Evolutionary conservation across 2,329 filamentous ascomycete genomes (phyloP), one percentile per base, ranked within the genome.

Genomic region (Microsporum ferrugineum): DNA sequence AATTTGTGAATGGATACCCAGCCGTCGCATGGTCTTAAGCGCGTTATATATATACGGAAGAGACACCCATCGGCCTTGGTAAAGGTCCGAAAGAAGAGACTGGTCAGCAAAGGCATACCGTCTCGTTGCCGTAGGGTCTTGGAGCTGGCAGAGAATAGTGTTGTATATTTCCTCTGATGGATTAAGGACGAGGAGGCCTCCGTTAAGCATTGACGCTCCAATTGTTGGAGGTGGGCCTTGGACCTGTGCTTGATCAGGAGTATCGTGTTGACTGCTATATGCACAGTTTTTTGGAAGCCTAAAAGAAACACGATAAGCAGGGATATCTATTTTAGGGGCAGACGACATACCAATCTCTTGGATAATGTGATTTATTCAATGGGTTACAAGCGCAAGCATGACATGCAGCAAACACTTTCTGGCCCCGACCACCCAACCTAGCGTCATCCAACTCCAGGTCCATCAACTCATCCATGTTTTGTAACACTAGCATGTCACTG

Each of bases 381-480:
- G 90, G 89, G 75, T 95, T 95, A 77, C 90, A 95, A 17, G 90
- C 85, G 74, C 90, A 95, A 3, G 90, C 90, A 74, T 92, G 89
- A 65, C 85, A 84, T 3, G 89, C 89, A 0, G 89, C 90, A 73
- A 95, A 92, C 38, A 95, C 88, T 51, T 82, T 80, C 51, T 79
- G 71, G 27, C 87, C 84, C 17, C 75, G 76, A 8, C 68, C 84
- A 1, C 68, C 76, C 62, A 78, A 62, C 47, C 75, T 76, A 0
- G 82, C 77, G 23, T 76, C 70, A 72, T 92, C 88, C 53, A 95
- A 82, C 63, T 83, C 77, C 57, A 95, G 68, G n/a, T 89, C 84
- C 89, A 95, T 95, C 66, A 95, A 78, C 76, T 95, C 90, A 72
- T 95, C 91, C 88, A 96, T 95, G 74, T 95, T 95, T 68, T 80